Percentiles rank a stretch among this genome's conserved stretches.
Evolutionary conservation across 2,329 filamentous ascomycete genomes (phyloP).

Genomic region (Phyllosticta capitalensis): DNA sequence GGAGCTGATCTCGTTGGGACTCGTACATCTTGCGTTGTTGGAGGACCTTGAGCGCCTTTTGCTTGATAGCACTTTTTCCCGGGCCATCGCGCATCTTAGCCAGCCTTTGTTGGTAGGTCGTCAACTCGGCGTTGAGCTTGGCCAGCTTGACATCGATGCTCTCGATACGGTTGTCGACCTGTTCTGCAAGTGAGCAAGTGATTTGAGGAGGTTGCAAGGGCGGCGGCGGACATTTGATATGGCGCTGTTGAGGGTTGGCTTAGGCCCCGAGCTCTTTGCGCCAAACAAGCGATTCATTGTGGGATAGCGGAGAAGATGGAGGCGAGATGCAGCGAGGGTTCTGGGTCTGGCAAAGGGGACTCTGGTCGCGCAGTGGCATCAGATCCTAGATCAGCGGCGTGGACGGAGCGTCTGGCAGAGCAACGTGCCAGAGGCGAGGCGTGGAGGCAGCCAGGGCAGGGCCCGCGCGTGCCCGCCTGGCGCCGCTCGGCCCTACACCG

Average conservation of each 20-base stretch:
- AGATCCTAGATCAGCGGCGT: not conserved
- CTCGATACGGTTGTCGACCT: slow-evolving; percentile 73
- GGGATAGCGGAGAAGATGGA: slow-evolving; percentile 11
- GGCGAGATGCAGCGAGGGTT: not conserved
- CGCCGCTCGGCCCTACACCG: slow-evolving; percentile 3
- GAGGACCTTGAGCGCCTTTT: slow-evolving; percentile 88
- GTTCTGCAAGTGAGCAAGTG: slow-evolving; percentile 14
- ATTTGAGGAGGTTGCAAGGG: slow-evolving; percentile 7
- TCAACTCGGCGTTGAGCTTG: slow-evolving; percentile 81
- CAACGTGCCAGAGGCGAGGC: not conserved
- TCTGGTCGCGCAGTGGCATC: not conserved
- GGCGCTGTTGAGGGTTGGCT: slow-evolving; percentile 76
- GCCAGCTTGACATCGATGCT: slow-evolving; percentile 91
- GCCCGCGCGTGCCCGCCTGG: slow-evolving; percentile 1
- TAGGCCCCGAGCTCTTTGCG: slow-evolving; percentile 73
- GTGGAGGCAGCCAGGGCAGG: not conserved
- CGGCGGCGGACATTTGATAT: slow-evolving; percentile 59
- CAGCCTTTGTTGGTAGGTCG: slow-evolving; percentile 78
- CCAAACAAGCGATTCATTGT: slow-evolving; percentile 95
- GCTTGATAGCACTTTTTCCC: slow-evolving; percentile 83
- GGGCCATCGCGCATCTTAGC: slow-evolving; percentile 91
- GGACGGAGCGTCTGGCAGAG: not conserved
- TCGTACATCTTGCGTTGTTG: slow-evolving; percentile 94
- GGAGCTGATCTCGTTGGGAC: slow-evolving; percentile 82
- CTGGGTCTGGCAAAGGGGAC: not conserved